Base-by-base conservation (phyloP, 2,329 filamentous ascomycete species). In the Xylariales sp. region DNA sequence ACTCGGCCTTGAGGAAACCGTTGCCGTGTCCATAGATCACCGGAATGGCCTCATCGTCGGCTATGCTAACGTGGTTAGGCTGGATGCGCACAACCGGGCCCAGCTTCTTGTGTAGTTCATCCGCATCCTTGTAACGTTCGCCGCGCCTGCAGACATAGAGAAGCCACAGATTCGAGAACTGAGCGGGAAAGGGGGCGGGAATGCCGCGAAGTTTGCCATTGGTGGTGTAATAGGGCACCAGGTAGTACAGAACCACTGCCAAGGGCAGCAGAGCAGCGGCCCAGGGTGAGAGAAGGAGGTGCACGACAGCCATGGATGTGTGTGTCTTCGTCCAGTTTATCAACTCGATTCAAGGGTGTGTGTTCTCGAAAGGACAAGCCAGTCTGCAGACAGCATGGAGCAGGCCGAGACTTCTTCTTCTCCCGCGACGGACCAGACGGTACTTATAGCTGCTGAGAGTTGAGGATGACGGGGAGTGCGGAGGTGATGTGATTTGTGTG, bases 21-120 rank as follows among this genome's bases (percentile, higher is more conserved):
- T 87, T 88, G 6, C 83, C 82, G 50, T 88, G 84, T 5, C 88
- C 88, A 50, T 95, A 95, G 38, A 95, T 78, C 31, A 72, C 62
- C 12, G 74, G 72, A 38, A 95, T 90, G 2, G 86, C 88, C n/a
- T 73, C 74, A 19, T 85, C 82, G 54, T 94, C 87, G 38, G 84
- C 86, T 39, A 96, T 69, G 40, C 84, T 89, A 50, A 95, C 73
- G 52, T 95, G 89, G 51, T 89, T 79, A 1, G 90, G 90, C 53
- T 88, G 84, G 47, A 95, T 84, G 24, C 89, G 76, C 16, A 95
- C 82, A 2, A 95, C 63, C n/a, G 81, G 82, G 4, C 89, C 89
- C 29, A 85, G 69, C 53, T 81, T 83, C 67, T 84, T 76, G 62
- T 95, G 89, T 6, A 78, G 69, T 24, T 80, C 62, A 51, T 95